Base-by-base conservation (phyloP, 2,329 filamentous ascomycete species). In the Grosmannia clavigera region DNA sequence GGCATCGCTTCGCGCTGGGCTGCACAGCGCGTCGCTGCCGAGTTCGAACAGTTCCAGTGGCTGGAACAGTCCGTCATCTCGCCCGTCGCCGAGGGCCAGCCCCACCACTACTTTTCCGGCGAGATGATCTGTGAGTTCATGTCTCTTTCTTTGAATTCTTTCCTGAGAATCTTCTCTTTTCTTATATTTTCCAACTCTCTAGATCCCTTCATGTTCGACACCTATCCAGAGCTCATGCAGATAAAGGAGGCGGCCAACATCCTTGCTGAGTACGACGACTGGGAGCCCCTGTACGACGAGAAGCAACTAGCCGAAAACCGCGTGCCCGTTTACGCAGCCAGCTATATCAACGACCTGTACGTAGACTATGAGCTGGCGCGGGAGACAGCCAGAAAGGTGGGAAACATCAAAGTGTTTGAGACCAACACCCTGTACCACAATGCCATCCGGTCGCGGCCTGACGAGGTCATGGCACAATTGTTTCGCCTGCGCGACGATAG, bases 371-470 rank as follows among this genome's bases (percentile, higher is more conserved):
- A 83, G 7, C 75, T 91, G 59, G 87, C 88, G 10, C 79, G 82
- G 66, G 83, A 87, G 66, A 95, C 90, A 19, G 90, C 89, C 11
- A 75, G 75, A 50, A 81, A 85, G 68, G 88, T 96, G 69, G 86
- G 82, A 69, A 85, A 84, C 1, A 86, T 83, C 69, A 91, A 90
- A 74, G 84, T 89, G 50, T 94, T 87, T 67, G 83, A 94, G 68
- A 96, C 90, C 48, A 96, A 96, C 70, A 78, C 80, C 29, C 82
- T 95, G 79, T 94, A 94, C 68, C 92, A 97, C 72, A 87, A 94
- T 68, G 92, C 88, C 0, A 71, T 96, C 52, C 79, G 89, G 61
- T 79, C 80, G 58, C 88, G 83, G 72, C 77, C 85, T 5, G 87
- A 90, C 33, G 88, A 95, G 65, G 82, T 96, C 22, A 75, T 96